Conservation (phyloP, 208 protist species). For the Leishmania braziliensis region DNA sequence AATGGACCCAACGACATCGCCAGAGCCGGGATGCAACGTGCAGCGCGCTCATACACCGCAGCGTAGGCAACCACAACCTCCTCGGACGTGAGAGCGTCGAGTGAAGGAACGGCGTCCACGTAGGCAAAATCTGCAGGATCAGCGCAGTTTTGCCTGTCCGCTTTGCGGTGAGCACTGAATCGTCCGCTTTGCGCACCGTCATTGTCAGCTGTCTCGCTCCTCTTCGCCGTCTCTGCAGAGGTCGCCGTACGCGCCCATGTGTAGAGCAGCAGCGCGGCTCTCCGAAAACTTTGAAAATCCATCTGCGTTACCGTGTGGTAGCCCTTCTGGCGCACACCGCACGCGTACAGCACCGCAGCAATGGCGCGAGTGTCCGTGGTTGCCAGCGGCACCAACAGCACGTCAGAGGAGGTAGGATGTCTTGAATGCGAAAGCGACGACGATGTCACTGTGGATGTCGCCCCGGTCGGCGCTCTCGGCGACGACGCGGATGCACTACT, state of each 20-base stretch:
- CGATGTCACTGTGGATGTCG: neutral
- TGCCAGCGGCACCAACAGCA: conserved; percentile 25
- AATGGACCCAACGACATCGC: neutral
- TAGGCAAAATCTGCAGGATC: conserved; percentile 20
- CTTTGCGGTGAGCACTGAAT: neutral
- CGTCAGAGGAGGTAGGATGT: neutral
- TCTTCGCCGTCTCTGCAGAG: neutral
- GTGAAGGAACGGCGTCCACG: conserved; percentile 33
- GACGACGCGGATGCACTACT: neutral
- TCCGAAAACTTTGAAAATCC: conserved; percentile 61
- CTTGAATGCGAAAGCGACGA: neutral
- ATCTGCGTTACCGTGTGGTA: conserved; percentile 59
- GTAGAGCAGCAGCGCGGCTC: conserved; percentile 61
- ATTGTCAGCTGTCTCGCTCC: conserved; percentile 1
- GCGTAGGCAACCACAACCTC: conserved; percentile 48
- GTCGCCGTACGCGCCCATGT: conserved; percentile 35
- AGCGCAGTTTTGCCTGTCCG: neutral
- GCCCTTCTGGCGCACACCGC: conserved; percentile 45
- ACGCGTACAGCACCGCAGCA: conserved; percentile 49
- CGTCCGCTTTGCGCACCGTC: neutral
- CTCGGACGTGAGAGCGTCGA: conserved; percentile 45
- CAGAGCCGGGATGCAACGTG: conserved; percentile 34
- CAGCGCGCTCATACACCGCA: conserved; percentile 30
- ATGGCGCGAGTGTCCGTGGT: conserved; percentile 52
- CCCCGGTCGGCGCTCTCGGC: neutral